A percentile compares a stretch with the other conserved stretches of the same genome.
These are phyloP conservation scores for Claviceps maximensis DNA, from an alignment of 2,329 filamentous ascomycete genomes.

Conservation along the genomic window DNA sequence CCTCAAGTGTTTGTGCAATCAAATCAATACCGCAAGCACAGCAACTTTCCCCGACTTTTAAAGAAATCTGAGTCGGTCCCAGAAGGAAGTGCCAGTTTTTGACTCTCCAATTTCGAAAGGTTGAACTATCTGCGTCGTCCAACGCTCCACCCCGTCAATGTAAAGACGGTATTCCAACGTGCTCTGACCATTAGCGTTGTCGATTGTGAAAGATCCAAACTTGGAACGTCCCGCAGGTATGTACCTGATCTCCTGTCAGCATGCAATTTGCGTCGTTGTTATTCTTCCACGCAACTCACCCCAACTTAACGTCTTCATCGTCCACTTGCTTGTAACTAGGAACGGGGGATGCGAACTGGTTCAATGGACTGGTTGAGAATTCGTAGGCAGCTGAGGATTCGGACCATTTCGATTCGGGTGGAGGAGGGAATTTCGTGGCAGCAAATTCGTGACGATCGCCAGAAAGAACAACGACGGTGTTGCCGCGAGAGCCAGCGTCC, in stretches of 20 bases:
- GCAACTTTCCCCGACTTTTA: neutral
- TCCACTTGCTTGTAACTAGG: constrained; percentile 74
- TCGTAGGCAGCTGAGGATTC: constrained; percentile 62
- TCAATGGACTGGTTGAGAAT: constrained; percentile 82
- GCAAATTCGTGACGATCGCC: constrained; percentile 97
- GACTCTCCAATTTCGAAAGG: constrained; percentile 19
- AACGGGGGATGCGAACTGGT: constrained; percentile 84
- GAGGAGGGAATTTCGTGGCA: constrained; percentile 65
- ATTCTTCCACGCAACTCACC: constrained; percentile 40
- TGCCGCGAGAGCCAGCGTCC: constrained; percentile 61
- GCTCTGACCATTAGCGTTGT: constrained; percentile 50
- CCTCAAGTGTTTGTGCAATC: neutral
- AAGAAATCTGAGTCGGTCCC: constrained; percentile 27
- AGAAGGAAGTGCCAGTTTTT: constrained; percentile 27
- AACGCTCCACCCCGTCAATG: constrained; percentile 66
- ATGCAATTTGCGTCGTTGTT: neutral
- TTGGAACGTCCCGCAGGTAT: constrained; percentile 79
- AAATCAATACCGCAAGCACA: neutral
- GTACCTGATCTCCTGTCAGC: constrained; percentile 36
- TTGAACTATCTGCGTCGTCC: constrained; percentile 49
- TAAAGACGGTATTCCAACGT: constrained; percentile 70
- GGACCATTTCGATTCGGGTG: constrained; percentile 46
- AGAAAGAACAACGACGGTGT: constrained; percentile 71
- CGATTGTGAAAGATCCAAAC: constrained; percentile 63
- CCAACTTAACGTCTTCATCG: constrained; percentile 68